Evolutionary conservation across 2,329 filamentous ascomycete genomes (phyloP).

Genomic region (Phialophora macrospora): DNA sequence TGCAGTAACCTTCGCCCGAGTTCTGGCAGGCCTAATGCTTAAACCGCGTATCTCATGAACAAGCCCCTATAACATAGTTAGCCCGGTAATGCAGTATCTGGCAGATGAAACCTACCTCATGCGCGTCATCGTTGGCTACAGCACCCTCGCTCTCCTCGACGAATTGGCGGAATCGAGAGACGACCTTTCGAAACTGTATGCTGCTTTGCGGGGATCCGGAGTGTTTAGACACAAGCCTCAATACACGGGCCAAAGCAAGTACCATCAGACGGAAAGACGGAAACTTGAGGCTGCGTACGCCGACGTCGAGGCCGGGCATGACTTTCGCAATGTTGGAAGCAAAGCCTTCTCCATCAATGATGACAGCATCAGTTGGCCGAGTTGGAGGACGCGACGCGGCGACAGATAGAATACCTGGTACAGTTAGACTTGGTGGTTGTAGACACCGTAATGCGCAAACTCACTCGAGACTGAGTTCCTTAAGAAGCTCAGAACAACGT

Average conservation of each 20-base stretch:
- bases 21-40: constrained; percentile 12
- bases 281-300: constrained; percentile 26
- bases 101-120: constrained; percentile 18
- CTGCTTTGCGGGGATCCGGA: constrained; percentile 17
- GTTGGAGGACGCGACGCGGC: constrained; percentile 1
- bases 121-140: not conserved
- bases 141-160: constrained; percentile 21
- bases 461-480: constrained; percentile 25
- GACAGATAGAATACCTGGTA: constrained; percentile 21
- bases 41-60: constrained; percentile 23
- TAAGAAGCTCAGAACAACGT: constrained; percentile 22
- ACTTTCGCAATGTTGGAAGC: constrained; percentile 7
- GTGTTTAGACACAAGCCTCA: constrained; percentile 26
- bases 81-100: not conserved
- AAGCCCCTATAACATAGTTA: constrained; percentile 18
- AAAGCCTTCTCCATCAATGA: constrained; percentile 30
- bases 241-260: constrained; percentile 16
- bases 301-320: constrained; percentile 1
- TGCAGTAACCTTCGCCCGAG: constrained; percentile 15
- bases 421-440: constrained; percentile 10
- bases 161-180: constrained; percentile 19
- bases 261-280: constrained; percentile 20
- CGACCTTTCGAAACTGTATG: constrained; percentile 28
- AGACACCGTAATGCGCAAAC: not conserved
- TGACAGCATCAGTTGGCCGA: constrained; percentile 19